Conservation (phyloP, 2,329 filamentous ascomycete genomes). For the Macrophomina pseudophaseolina region DNA sequence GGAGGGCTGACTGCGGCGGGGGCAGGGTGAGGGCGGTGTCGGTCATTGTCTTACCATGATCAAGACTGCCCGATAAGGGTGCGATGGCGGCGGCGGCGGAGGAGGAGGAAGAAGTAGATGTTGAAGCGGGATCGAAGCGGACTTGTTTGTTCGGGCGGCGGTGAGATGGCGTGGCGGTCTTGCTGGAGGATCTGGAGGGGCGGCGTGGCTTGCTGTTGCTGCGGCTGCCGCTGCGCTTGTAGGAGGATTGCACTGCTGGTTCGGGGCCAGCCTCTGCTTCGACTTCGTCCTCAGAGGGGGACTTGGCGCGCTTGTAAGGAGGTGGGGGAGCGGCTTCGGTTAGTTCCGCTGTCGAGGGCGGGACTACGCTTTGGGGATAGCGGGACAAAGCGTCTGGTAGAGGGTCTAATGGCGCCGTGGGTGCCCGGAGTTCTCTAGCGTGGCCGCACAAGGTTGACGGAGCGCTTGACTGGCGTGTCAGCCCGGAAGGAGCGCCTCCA, state of each 20-base stretch:
- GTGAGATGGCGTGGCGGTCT: background rate
- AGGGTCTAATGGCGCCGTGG: background rate
- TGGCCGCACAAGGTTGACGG: background rate
- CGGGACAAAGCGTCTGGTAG: too few relatives aligned
- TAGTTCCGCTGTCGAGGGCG: background rate
- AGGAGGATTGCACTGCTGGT: too few relatives aligned
- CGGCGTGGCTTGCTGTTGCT: background rate
- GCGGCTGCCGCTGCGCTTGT: background rate
- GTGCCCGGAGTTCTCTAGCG: background rate
- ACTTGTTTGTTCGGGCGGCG: slow-evolving; percentile 6
- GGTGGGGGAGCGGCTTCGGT: background rate
- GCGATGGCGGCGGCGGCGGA: background rate
- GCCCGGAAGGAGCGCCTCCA: background rate
- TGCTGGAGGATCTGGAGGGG: background rate
- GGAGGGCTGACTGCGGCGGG: background rate
- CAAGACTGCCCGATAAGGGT: too few relatives aligned
- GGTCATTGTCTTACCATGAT: background rate
- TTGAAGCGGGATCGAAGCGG: background rate
- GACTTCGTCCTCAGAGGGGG: slow-evolving; percentile 9
- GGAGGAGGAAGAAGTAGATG: background rate
- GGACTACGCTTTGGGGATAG: background rate
- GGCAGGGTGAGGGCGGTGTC: background rate
- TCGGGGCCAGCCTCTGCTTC: background rate
- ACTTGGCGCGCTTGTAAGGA: background rate
- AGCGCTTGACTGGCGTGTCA: background rate